A percentile compares a stretch with the other conserved stretches of the same genome.
These are phyloP conservation scores for Cutaneotrichosporon cavernicola DNA, from an alignment of 1,284 basidiomycete species.

Conservation along the genomic window DNA sequence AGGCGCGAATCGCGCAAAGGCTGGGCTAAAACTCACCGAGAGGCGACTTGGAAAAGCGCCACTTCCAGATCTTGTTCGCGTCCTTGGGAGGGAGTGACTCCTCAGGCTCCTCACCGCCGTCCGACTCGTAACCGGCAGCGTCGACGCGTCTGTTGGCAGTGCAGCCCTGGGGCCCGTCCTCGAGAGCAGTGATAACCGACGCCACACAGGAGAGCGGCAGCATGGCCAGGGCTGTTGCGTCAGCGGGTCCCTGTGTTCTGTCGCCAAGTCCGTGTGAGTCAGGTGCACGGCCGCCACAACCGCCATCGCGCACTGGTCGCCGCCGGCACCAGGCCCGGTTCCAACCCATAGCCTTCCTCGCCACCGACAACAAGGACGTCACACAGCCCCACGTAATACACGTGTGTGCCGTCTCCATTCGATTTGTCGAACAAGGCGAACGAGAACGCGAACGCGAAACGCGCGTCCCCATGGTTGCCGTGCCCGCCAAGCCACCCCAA, in stretches of 20 bases:
- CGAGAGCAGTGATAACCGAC: slow-evolving; percentile 49
- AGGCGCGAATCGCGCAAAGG: not conserved
- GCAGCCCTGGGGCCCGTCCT: slow-evolving; percentile 36
- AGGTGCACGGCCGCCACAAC: not conserved
- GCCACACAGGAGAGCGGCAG: slow-evolving; percentile 46
- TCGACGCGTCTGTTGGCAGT: slow-evolving; percentile 34
- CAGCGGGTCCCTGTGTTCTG: not conserved
- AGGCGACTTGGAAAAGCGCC: slow-evolving; percentile 53
- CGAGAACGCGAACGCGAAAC: not conserved
- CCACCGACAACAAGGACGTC: not conserved
- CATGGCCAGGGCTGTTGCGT: slow-evolving; percentile 39
- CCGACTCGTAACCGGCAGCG: slow-evolving; percentile 50
- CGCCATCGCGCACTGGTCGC: not conserved
- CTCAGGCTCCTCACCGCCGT: slow-evolving; percentile 46
- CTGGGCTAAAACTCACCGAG: slow-evolving; percentile 41
- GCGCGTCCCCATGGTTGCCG: not conserved
- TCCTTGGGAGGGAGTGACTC: slow-evolving; percentile 26
- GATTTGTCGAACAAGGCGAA: too few relatives aligned
- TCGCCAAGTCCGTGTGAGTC: not conserved
- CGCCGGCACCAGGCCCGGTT: not conserved
- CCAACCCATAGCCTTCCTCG: not conserved
- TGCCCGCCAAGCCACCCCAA: not conserved
- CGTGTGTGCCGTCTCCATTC: not conserved
- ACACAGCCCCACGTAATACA: not conserved
- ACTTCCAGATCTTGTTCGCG: slow-evolving; percentile 44